Base-by-base conservation (phyloP, 116 monocot species). In the Cymodocea nodosa region DNA sequence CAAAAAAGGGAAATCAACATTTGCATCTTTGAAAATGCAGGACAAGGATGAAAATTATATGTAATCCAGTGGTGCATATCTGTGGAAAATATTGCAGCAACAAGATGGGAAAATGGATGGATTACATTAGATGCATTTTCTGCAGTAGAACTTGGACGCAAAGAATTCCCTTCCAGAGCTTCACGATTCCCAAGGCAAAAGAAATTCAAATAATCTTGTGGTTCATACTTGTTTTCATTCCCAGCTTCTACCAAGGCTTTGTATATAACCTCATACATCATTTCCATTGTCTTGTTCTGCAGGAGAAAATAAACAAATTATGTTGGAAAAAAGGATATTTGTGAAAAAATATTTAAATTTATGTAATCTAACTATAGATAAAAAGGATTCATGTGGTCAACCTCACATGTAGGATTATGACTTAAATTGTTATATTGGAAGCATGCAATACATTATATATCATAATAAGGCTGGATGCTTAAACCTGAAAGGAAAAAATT, bases 131-230 rank as follows among this genome's bases (percentile, higher is more conserved):
- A 79, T 63, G 83, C 56, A 51, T 71, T 89, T 52, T 73, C 52
- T 51, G 65, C 24, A 48, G 66, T 30, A 30, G 67, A 51, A 66
- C 50, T 70, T 11, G 4, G 6, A 23, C 23, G 48, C 52, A 1
- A 56, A 35, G 61, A 56, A 54, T 69, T 66, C 15, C 23, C 35
- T 68, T 83, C 83, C 18, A 37, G 36, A 67, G 69, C 70, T 64
- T 94, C 93, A 35, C 93, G 85, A 63, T 85, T 89, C 22, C 93
- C 93, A 79, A 93, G 86, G 58, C 93, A 94, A 70, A 89, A 94
- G 64, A 93, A 94, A 74, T 84, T 86, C 62, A 94, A 51, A 60
- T 94, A 94, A 74, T 94, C 93, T 79, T 84, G 93, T 57, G 93
- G 93, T 34, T 75, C 79, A 58, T 84, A 86, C 34, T 14, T 67